phyloP scores from a whole-genome alignment of 192 early-diverging fungal species.

The Cetraspora pellucida region DNA sequence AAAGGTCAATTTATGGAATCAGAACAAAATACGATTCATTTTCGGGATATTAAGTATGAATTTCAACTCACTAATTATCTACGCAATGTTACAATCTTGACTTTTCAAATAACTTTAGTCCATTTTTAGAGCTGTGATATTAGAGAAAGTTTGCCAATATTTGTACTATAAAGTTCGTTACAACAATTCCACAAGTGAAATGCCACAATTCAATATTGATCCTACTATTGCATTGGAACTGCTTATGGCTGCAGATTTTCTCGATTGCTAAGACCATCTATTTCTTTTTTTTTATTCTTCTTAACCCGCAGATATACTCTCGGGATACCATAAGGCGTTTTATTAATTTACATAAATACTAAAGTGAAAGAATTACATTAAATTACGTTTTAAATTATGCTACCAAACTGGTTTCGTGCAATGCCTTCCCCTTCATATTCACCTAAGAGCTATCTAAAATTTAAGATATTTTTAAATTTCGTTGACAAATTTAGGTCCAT shows the following conservation, averaged over 20 bases:
- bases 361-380: too few relatives aligned
- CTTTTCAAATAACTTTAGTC: not conserved
- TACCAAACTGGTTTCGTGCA: too few relatives aligned
- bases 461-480: too few relatives aligned
- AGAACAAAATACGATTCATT: slow-evolving; percentile 80
- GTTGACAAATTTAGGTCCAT: too few relatives aligned
- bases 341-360: too few relatives aligned
- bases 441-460: too few relatives aligned
- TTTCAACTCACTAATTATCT: not conserved
- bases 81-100: not conserved
- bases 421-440: too few relatives aligned
- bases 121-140: slow-evolving; percentile 72
- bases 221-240: slow-evolving; percentile 88
- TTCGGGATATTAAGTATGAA: slow-evolving; percentile 88
- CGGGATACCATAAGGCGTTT: too few relatives aligned
- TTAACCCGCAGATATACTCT: too few relatives aligned
- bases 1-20: slow-evolving; percentile 91
- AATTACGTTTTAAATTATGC: too few relatives aligned
- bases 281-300: too few relatives aligned
- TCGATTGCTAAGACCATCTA: slow-evolving; percentile 44
- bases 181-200: slow-evolving; percentile 65
- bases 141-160: slow-evolving; percentile 95
- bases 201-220: slow-evolving; percentile 90
- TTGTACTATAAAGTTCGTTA: slow-evolving; percentile 86
- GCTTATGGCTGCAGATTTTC: slow-evolving; percentile 93